Conservation (phyloP, 108 stramenopile species). For the Conticribra guillardii region DNA sequence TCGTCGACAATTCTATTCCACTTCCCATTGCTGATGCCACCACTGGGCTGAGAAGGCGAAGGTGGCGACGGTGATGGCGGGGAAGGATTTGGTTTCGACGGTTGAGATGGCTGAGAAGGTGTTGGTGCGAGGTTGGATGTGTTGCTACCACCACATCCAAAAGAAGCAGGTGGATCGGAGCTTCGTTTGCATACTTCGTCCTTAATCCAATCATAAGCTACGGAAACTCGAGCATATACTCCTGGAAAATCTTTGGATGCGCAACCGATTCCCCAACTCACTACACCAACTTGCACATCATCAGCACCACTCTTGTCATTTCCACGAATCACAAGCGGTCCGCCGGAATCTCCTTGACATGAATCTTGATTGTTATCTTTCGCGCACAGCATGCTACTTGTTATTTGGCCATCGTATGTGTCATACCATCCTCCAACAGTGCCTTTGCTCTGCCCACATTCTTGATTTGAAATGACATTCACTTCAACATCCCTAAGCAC, state of each 20-base stretch:
- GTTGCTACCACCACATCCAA: background rate
- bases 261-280: constrained; percentile 48
- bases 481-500: constrained; percentile 11
- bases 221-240: constrained; percentile 21
- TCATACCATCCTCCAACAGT: constrained; percentile 18
- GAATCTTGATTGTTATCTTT: constrained; percentile 45
- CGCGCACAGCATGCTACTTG: constrained; percentile 53
- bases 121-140: no score
- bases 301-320: constrained; percentile 2
- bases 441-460: constrained; percentile 29
- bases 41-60: constrained; percentile 2
- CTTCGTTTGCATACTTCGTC: constrained; percentile 1
- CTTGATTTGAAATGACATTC: constrained; percentile 26
- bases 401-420: constrained; percentile 29
- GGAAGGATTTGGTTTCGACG: background rate
- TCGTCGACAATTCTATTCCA: constrained; percentile 11
- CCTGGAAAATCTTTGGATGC: constrained; percentile 29
- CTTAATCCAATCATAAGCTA: constrained; percentile 19
- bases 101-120: background rate
- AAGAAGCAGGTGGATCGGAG: constrained; percentile 3
- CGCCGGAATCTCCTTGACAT: constrained; percentile 68
- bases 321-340: constrained; percentile 36
- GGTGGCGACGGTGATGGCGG: constrained; percentile 8
- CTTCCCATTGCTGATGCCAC: constrained; percentile 2
- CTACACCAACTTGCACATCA: constrained; percentile 46